phyloP scores from a whole-genome alignment of 2,329 filamentous ascomycete species.

The Fusarium sp. region DNA sequence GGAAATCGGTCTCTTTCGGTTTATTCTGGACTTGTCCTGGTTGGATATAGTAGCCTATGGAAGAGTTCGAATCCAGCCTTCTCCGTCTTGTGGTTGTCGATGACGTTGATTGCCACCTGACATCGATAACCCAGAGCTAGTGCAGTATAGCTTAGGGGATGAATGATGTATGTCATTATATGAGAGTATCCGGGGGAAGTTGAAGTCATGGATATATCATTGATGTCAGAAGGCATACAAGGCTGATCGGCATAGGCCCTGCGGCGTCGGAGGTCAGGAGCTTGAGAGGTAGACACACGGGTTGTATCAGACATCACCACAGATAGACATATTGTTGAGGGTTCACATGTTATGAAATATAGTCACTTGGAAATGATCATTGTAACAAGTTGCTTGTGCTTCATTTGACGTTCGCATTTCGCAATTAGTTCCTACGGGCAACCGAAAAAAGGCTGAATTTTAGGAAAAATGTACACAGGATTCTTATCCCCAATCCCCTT shows the following conservation, averaged over 20 bases:
- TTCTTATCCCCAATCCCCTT: constrained; percentile 45
- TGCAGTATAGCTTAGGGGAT: not conserved
- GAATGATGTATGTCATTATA: not conserved
- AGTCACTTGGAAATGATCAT: not conserved
- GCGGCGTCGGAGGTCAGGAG: not conserved
- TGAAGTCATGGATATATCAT: not conserved
- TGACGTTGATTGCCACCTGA: constrained; percentile 35
- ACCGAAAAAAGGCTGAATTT: constrained; percentile 47
- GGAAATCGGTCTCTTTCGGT: constrained; percentile 11
- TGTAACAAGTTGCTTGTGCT: constrained; percentile 37
- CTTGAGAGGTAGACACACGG: not conserved
- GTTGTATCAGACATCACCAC: not conserved
- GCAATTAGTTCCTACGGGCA: constrained; percentile 50
- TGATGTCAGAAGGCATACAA: constrained; percentile 4
- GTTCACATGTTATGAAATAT: not conserved
- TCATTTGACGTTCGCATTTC: constrained; percentile 48
- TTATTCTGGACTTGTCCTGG: constrained; percentile 15
- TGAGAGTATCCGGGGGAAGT: not conserved
- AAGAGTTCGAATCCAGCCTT: constrained; percentile 12
- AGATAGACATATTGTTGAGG: not conserved
- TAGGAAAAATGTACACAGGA: constrained; percentile 56
- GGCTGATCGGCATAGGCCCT: not conserved
- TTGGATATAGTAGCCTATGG: constrained; percentile 11
- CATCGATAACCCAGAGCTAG: constrained; percentile 6
- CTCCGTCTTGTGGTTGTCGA: constrained; percentile 10